A percentile compares a stretch with the other conserved stretches of the same genome.
Evolutionary conservation across 495 filamentous ascomycete species (phyloP).

Genomic region (Tuber umbilicatum): DNA sequence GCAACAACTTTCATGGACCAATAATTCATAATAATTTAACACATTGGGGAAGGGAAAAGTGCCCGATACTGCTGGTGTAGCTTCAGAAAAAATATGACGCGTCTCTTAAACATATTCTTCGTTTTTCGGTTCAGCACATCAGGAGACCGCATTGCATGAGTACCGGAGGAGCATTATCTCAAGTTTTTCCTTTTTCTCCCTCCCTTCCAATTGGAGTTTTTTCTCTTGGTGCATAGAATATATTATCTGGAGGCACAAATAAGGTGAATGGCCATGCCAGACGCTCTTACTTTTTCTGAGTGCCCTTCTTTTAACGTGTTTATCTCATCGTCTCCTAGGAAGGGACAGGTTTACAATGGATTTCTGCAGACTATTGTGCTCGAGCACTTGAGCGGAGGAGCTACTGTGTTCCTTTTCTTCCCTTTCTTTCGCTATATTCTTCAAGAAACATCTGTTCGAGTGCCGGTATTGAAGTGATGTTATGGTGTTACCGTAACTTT

Average conservation of each 20-base stretch:
- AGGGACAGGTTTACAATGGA: not conserved
- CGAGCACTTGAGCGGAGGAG: conserved; percentile 1
- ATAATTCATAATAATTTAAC: conserved; percentile 17
- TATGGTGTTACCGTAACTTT: conserved; percentile 6
- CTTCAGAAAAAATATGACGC: conserved; percentile 34
- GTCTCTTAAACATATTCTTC: conserved; percentile 17
- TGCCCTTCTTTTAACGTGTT: not conserved
- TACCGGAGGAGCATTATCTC: not conserved
- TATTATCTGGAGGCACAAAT: not conserved
- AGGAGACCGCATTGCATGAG: not conserved
- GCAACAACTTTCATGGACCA: conserved; percentile 18
- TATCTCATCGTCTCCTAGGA: not conserved
- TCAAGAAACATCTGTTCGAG: conserved; percentile 5
- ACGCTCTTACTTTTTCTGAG: not conserved
- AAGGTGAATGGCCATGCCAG: not conserved
- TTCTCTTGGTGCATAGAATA: not conserved
- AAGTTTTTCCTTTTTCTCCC: not conserved
- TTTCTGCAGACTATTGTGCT: no score
- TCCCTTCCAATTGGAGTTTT: conserved; percentile 11
- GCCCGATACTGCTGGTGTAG: conserved; percentile 9
- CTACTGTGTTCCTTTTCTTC: conserved; percentile 17
- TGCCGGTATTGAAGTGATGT: not conserved
- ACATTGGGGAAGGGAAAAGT: conserved; percentile 9
- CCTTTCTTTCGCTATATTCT: conserved; percentile 8
- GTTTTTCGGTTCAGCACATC: not conserved